Evolutionary conservation across 2,329 filamentous ascomycete species (phyloP).

Genomic region (Apiospora kogelbergensis): DNA sequence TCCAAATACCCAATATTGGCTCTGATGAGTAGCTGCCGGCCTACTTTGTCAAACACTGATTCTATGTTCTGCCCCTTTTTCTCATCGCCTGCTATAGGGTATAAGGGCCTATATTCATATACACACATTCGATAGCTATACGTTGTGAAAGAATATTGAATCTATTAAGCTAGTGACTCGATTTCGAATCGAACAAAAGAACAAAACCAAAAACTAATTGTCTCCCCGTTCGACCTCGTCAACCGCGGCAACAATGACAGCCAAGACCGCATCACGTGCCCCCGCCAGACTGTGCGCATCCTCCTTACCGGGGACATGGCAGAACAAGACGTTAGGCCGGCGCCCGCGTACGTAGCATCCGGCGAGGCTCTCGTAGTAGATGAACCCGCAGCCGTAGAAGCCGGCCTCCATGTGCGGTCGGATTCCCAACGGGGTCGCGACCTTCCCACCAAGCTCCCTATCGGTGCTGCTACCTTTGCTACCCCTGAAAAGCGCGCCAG

Average conservation of each 20-base stretch:
- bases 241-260: constrained; percentile 9
- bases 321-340: constrained; percentile 11
- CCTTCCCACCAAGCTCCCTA: not conserved
- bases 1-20: no score
- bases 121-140: no score
- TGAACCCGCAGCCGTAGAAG: constrained; percentile 10
- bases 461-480: not conserved
- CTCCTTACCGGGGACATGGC: constrained; percentile 11
- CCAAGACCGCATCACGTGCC: not conserved
- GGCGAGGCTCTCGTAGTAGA: constrained; percentile 14
- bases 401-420: constrained; percentile 10
- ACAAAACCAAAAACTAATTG: not conserved
- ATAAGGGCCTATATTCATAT: no score
- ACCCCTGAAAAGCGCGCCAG: constrained; percentile 1
- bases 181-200: no score
- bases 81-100: no score
- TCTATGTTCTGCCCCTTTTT: no score
- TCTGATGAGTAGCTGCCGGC: no score
- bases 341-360: constrained; percentile 9
- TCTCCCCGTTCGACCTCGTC: not conserved
- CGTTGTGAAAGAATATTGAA: no score
- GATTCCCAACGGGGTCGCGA: constrained; percentile 6
- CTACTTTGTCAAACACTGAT: no score
- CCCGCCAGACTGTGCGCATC: not conserved
- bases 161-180: no score